Percentiles rank a stretch among this genome's conserved stretches.
phyloP scores from a whole-genome alignment of 768 basidiomycete species.

The Coprinopsis strossmayeri region DNA sequence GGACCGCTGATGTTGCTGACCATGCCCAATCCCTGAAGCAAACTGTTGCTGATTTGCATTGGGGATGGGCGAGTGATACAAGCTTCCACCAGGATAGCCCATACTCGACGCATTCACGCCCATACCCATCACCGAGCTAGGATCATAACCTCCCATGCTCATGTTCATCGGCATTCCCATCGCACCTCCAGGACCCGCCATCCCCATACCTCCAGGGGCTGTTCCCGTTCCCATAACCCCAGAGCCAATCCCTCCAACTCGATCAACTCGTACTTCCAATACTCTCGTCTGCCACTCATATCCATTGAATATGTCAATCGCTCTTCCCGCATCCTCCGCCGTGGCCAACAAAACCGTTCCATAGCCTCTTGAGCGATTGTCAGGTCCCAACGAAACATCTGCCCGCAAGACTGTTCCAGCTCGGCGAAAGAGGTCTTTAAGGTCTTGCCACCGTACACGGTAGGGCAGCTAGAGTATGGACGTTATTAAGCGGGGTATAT shows the following conservation, averaged over 20 bases:
- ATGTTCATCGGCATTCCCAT: neutral
- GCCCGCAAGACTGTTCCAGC: conserved; percentile 87
- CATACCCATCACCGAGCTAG: conserved; percentile 1
- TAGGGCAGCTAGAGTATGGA: conserved; percentile 69
- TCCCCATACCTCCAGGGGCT: too few species aligned
- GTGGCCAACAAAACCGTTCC: conserved; percentile 93
- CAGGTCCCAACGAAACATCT: conserved; percentile 72
- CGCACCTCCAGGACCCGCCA: neutral
- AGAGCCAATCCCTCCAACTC: conserved; percentile 32
- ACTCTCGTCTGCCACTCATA: conserved; percentile 95
- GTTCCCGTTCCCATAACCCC: neutral
- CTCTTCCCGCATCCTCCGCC: conserved; percentile 90
- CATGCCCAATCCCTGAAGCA: neutral
- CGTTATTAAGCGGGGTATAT: neutral
- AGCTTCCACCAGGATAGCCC: neutral
- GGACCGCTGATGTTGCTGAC: conserved; percentile 1
- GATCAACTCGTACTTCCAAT: conserved; percentile 87
- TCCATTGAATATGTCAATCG: conserved; percentile 95
- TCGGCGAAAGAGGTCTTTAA: conserved; percentile 94
- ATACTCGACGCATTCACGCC: neutral
- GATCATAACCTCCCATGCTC: neutral
- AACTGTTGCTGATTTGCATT: neutral
- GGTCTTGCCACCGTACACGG: conserved; percentile 98
- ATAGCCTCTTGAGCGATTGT: conserved; percentile 89
- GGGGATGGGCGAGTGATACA: neutral